A percentile compares a stretch with the other conserved stretches of the same genome.
Evolutionary conservation across 2,329 filamentous ascomycete genomes (phyloP).

Genomic region (Botrytis aclada): DNA sequence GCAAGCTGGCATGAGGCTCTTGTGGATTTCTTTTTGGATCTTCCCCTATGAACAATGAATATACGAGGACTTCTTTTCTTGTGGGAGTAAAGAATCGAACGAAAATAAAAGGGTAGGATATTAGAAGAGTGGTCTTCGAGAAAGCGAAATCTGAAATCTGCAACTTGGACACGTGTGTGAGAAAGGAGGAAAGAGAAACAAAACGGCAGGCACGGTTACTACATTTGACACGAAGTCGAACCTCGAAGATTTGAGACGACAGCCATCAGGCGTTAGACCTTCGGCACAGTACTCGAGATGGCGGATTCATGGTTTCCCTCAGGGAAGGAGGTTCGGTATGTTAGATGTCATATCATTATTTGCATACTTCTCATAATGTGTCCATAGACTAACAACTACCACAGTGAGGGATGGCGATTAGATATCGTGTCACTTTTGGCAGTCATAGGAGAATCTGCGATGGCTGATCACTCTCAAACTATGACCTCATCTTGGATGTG

Average conservation of each 20-base stretch:
- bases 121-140: no score
- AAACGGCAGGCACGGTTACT: background rate
- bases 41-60: background rate
- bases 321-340: conserved; percentile 14
- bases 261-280: background rate
- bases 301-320: conserved; percentile 27
- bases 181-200: background rate
- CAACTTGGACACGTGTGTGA: background rate
- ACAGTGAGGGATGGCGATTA: conserved; percentile 48
- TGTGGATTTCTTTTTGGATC: background rate
- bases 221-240: background rate
- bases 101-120: background rate
- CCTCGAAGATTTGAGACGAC: background rate
- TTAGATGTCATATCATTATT: background rate
- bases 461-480: conserved; percentile 55
- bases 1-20: background rate
- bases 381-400: background rate
- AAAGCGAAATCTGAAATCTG: background rate
- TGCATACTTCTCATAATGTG: background rate
- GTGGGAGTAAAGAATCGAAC: background rate
- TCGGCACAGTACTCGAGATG: conserved; percentile 8
- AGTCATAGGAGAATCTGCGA: conserved; percentile 59
- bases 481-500: conserved; percentile 58
- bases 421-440: conserved; percentile 62
- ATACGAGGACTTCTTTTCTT: background rate